Evolutionary conservation across 352 stramenopile genomes (phyloP), one percentile per base, ranked within the genome.

Genomic region (Phytopythium aichiense): DNA sequence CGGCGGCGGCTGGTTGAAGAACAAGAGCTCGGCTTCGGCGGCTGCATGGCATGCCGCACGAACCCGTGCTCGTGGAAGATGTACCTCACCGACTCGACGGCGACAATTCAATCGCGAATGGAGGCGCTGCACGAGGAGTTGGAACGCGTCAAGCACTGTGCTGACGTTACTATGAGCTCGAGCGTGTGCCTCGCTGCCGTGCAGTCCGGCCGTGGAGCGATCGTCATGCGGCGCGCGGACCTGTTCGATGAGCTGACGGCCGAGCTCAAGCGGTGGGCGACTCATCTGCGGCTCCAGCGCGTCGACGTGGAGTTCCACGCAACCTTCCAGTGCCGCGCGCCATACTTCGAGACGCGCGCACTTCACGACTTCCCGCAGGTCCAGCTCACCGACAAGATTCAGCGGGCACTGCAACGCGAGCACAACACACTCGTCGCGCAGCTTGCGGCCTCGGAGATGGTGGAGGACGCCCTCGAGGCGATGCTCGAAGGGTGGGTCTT

Each of bases 401-500:
- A 94, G 56, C 49, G 73, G 25, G 89, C 89, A 25, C 76, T 98
- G 11, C 72, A 94, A 57, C 77, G 79, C 16, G 91, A 98, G 61
- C 92, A 95, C 63, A 91, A 96, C 40, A 42, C 79, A 5, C 71
- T 98, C 13, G 81, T 98, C 18, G 87, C 90, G 2, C 73, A 84
- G 48, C 70, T 97, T n/a, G 84, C 90, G 9, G 79, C 92, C 2
- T 66, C 76, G 22, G 94, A 98, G 59, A 84, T 98, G 20, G 81
- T 98, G n/a, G 93, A 98, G 38, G 88, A 97, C 46, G 90, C 98
- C 22, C 76, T 99, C 7, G 83, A 97, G 49, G 97, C 73, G 38
- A 98, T 99, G 95, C 76, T 98, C 18, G 95, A 98, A 79, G 96
- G 96, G 3, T 99, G 96, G 96, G 73, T 94, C 56, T 98, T 99